Evolutionary conservation across 768 basidiomycete genomes (phyloP).

Genomic region (Kwoniella bestiolae): DNA sequence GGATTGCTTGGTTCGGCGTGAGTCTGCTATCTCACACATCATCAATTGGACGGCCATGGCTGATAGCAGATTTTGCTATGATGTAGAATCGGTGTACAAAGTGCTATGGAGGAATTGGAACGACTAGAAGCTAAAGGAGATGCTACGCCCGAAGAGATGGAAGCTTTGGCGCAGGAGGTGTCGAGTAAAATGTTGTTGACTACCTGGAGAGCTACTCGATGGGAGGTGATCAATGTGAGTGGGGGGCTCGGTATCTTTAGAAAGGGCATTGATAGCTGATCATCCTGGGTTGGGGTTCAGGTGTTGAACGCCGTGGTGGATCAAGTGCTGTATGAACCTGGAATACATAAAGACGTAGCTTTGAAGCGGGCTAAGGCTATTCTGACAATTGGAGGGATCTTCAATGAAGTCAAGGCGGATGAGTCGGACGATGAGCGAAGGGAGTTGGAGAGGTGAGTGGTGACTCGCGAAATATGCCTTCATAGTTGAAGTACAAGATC

Average conservation of each 20-base stretch:
- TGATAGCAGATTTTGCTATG: background rate
- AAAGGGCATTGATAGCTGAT: too few species aligned
- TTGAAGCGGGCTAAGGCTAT: conserved; percentile 87
- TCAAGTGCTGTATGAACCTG: conserved; percentile 79
- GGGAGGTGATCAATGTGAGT: conserved; percentile 93
- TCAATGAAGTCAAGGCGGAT: conserved; percentile 82
- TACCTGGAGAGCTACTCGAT: conserved; percentile 94
- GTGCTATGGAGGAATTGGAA: conserved; percentile 90
- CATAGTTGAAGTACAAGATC: too few species aligned
- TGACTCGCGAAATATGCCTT: background rate
- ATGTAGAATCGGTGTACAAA: conserved; percentile 70
- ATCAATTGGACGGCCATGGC: background rate
- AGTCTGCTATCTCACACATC: conserved; percentile 55
- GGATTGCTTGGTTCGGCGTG: conserved; percentile 94
- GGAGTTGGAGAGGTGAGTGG: conserved; percentile 81
- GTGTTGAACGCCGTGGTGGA: conserved; percentile 68
- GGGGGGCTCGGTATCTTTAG: background rate
- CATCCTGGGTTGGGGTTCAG: too few species aligned
- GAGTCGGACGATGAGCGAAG: conserved; percentile 91
- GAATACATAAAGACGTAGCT: conserved; percentile 71
- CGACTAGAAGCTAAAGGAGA: conserved; percentile 87
- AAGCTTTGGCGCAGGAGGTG: conserved; percentile 86
- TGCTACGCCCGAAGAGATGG: conserved; percentile 78
- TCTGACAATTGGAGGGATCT: conserved; percentile 84
- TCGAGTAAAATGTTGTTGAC: conserved; percentile 96